Conservation (phyloP, 2,329 filamentous ascomycete genomes). For the Alternaria angustiovoidea region DNA sequence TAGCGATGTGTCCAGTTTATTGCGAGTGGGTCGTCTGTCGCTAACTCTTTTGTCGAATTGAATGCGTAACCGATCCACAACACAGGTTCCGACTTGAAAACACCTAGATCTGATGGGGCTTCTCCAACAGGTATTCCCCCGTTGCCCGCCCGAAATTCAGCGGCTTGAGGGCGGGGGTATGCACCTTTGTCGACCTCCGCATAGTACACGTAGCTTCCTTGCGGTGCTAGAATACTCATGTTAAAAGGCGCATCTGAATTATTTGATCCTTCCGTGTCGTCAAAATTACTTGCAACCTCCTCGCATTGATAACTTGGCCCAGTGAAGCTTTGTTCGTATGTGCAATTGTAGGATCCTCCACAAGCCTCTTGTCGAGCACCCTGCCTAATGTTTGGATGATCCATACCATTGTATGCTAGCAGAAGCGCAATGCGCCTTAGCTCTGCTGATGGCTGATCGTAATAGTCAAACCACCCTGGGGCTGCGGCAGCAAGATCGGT, state of each 20-base stretch:
- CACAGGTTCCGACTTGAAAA: conserved; percentile 46
- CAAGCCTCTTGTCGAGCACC: conserved; percentile 49
- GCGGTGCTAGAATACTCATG: conserved; percentile 38
- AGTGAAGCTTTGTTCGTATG: conserved; percentile 40
- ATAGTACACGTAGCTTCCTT: conserved; percentile 39
- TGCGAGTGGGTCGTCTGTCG: conserved; percentile 29
- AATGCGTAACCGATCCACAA: conserved; percentile 48
- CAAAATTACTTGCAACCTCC: conserved; percentile 32
- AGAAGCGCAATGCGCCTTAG: conserved; percentile 40
- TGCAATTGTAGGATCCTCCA: conserved; percentile 47
- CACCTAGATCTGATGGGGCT: conserved; percentile 30
- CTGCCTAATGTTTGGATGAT: conserved; percentile 32
- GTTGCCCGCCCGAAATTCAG: conserved; percentile 25
- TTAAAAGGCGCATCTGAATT: conserved; percentile 45
- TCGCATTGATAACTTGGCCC: conserved; percentile 47
- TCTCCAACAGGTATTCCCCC: conserved; percentile 43
- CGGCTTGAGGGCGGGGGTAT: conserved; percentile 38
- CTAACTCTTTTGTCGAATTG: conserved; percentile 36
- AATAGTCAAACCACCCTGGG: conserved; percentile 47
- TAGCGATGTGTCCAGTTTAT: conserved; percentile 41
- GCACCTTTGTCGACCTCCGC: conserved; percentile 41
- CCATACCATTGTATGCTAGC: conserved; percentile 41
- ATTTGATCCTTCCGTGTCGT: conserved; percentile 28
- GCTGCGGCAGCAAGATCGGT: conserved; percentile 31
- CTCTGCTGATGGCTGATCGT: conserved; percentile 45